These are phyloP conservation scores for Teratosphaeria gauchensis DNA, from an alignment of 2,329 filamentous ascomycete species.

Conservation along the genomic window DNA sequence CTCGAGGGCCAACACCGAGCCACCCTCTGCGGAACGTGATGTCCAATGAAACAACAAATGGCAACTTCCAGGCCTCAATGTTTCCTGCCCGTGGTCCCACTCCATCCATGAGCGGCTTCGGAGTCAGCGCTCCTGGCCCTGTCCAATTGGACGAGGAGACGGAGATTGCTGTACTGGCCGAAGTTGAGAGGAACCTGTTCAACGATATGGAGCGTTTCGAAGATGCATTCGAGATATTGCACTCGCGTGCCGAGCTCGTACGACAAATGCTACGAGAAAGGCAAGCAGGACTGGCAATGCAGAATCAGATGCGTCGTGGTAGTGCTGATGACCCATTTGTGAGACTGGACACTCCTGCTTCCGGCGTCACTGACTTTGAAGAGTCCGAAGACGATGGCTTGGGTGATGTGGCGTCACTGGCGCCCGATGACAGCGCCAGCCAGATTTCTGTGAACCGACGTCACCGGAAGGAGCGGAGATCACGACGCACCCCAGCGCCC, in stretches of 20 bases:
- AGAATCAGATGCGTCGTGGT: conserved; percentile 51
- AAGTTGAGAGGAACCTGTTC: conserved; percentile 89
- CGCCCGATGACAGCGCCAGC: conserved; percentile 70
- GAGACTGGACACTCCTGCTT: conserved; percentile 33
- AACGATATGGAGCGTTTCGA: conserved; percentile 88
- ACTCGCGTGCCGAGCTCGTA: conserved; percentile 72
- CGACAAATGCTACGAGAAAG: conserved; percentile 72
- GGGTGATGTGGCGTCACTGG: conserved; percentile 43
- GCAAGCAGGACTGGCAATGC: conserved; percentile 63
- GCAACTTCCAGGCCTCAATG: conserved; percentile 7
- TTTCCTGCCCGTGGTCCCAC: conserved; percentile 26
- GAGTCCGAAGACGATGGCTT: conserved; percentile 24
- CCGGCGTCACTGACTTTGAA: conserved; percentile 24
- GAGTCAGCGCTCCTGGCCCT: conserved; percentile 39
- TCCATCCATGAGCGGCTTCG: conserved; percentile 21
- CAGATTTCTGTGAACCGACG: conserved; percentile 66
- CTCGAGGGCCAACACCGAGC: conserved; percentile 42
- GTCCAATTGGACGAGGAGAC: conserved; percentile 91
- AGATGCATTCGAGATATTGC: conserved; percentile 87
- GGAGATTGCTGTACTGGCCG: conserved; percentile 79
- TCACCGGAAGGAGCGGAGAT: conserved; percentile 40
- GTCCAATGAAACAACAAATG: conserved; percentile 7
- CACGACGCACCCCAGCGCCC: conserved; percentile 6
- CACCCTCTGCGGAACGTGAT: conserved; percentile 21
- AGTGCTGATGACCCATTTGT: conserved; percentile 33